These are phyloP conservation scores for Trichoderma pleuroti DNA, from an alignment of 2,329 filamentous ascomycete species.

Conservation along the genomic window DNA sequence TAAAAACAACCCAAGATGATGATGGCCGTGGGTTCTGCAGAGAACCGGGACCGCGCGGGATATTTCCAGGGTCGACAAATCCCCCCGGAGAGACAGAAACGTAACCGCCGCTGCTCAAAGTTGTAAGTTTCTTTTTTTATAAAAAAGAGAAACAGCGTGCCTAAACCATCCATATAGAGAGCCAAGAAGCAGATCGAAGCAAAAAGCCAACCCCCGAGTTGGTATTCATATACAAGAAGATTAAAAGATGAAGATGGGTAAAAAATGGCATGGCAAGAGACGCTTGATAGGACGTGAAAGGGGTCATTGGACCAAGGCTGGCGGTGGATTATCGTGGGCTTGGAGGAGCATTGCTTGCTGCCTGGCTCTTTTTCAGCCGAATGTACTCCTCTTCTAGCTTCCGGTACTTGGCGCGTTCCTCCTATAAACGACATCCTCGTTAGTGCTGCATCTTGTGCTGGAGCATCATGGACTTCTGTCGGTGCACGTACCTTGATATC, in stretches of 20 bases:
- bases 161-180: slow-evolving; percentile 4
- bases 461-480: not conserved
- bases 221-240: slow-evolving; percentile 18
- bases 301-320: not conserved
- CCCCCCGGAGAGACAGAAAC: no score
- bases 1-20: not conserved
- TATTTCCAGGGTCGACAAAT: no score
- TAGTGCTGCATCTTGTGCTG: not conserved
- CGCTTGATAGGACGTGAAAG: not conserved
- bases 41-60: not conserved
- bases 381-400: slow-evolving; percentile 51
- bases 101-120: not conserved
- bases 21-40: not conserved
- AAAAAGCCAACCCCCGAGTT: not conserved
- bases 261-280: slow-evolving; percentile 4
- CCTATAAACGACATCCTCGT: slow-evolving; percentile 35
- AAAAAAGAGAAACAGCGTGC: not conserved
- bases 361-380: slow-evolving; percentile 41
- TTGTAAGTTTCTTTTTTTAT: not conserved
- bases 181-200: not conserved
- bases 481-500: slow-evolving; percentile 45
- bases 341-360: slow-evolving; percentile 42
- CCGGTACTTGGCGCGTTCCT: slow-evolving; percentile 47
- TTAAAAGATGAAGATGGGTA: slow-evolving; percentile 5
- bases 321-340: slow-evolving; percentile 34